Conservation (phyloP, 257 asterid species). For the Solanum corneliomulleri region DNA sequence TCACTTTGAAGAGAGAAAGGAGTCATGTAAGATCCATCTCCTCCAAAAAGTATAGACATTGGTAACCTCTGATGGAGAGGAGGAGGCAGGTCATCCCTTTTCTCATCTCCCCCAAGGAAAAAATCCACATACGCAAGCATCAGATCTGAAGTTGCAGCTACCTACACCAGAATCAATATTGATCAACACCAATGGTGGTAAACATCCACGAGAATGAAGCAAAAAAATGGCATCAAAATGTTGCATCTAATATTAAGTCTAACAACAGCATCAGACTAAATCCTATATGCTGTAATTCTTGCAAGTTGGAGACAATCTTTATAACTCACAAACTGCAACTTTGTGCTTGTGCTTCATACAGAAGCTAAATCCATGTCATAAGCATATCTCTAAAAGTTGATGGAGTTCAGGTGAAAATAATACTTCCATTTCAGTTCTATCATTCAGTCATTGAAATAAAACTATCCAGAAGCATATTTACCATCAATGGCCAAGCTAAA, state of each 20-base stretch:
- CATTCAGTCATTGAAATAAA: not conserved
- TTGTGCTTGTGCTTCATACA: not conserved
- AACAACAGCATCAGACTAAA: not conserved
- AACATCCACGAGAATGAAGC: not conserved
- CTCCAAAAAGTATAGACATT: slow-evolving; percentile 66
- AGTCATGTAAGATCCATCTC: slow-evolving; percentile 90
- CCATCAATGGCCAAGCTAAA: not conserved
- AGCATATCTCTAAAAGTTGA: not conserved
- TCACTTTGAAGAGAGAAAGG: slow-evolving; percentile 80
- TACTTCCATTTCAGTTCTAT: not conserved
- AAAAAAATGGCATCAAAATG: not conserved
- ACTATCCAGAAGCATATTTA: not conserved
- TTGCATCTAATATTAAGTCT: not conserved
- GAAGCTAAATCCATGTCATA: not conserved
- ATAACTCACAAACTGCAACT: not conserved
- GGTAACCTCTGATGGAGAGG: slow-evolving; percentile 76
- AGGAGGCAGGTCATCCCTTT: slow-evolving; percentile 81
- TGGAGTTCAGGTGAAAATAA: not conserved
- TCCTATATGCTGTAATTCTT: not conserved
- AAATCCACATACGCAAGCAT: slow-evolving; percentile 81
- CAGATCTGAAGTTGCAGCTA: slow-evolving; percentile 80
- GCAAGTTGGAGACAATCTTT: not conserved
- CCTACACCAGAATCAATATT: slow-evolving; percentile 25
- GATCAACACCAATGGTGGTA: not conserved
- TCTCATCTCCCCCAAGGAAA: slow-evolving; percentile 95